These are phyloP conservation scores for Colletotrichum tropicicola DNA, from an alignment of 2,329 filamentous ascomycete species.

Conservation along the genomic window DNA sequence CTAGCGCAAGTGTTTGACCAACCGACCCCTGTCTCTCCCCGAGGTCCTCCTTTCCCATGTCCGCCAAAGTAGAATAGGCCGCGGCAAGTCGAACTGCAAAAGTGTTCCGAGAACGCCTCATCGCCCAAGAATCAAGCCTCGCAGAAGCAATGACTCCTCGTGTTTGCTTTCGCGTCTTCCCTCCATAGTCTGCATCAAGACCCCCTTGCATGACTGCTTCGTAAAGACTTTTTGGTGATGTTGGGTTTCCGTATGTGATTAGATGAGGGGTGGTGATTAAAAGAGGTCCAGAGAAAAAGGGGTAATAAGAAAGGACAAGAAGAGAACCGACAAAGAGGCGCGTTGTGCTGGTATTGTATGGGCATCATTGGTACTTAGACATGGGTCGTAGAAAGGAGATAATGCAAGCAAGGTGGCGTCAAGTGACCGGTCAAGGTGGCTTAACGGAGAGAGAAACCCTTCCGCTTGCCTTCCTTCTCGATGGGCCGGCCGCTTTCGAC, in stretches of 20 bases:
- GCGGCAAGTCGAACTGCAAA: slow-evolving; percentile 18
- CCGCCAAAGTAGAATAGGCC: slow-evolving; percentile 12
- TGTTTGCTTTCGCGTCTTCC: slow-evolving; percentile 26
- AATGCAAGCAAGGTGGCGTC: slow-evolving; percentile 19
- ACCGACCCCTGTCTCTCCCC: slow-evolving; percentile 32
- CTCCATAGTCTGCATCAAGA: slow-evolving; percentile 41
- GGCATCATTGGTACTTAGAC: slow-evolving; percentile 67
- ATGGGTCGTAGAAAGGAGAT: slow-evolving; percentile 56
- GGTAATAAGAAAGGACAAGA: slow-evolving; percentile 31
- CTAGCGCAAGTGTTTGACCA: slow-evolving; percentile 21
- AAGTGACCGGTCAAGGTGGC: slow-evolving; percentile 27
- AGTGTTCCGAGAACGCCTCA: slow-evolving; percentile 31
- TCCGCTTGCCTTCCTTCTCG: slow-evolving; percentile 98
- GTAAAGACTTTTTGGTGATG: slow-evolving; percentile 46
- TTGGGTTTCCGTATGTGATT: slow-evolving; percentile 41
- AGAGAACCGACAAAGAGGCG: slow-evolving; percentile 51
- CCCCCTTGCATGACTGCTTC: slow-evolving; percentile 45
- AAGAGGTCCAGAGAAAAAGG: slow-evolving; percentile 31
- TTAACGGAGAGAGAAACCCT: slow-evolving; percentile 99
- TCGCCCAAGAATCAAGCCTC: slow-evolving; percentile 31
- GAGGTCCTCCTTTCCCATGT: slow-evolving; percentile 25
- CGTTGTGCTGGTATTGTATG: slow-evolving; percentile 67
- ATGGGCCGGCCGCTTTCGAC: slow-evolving; percentile 94
- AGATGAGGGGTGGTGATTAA: slow-evolving; percentile 31
- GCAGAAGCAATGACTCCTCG: slow-evolving; percentile 29